A percentile compares a stretch with the other conserved stretches of the same genome.
Conservation (phyloP, 805 yeast species). For the Spathaspora sp. region DNA sequence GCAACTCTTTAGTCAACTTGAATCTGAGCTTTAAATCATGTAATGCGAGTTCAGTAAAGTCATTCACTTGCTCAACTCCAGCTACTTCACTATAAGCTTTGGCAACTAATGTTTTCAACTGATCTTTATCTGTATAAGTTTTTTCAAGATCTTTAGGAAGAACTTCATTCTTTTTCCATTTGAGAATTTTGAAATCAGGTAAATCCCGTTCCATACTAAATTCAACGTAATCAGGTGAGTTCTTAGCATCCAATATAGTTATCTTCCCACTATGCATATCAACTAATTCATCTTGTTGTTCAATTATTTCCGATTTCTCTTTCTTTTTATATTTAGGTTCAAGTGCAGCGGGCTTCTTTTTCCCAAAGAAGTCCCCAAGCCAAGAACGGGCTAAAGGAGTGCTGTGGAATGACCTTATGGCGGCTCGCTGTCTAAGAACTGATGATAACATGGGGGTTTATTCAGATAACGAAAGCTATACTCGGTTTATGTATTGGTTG, state of each 20-base stretch:
- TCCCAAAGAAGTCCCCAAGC: slow-evolving; percentile 31
- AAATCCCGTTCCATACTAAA: slow-evolving; percentile 26
- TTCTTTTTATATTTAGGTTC: slow-evolving; percentile 8
- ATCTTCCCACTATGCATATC: slow-evolving; percentile 24
- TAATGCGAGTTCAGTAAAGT: slow-evolving; percentile 14
- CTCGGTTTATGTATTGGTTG: neutral
- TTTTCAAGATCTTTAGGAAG: slow-evolving; percentile 22
- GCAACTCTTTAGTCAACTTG: slow-evolving; percentile 44
- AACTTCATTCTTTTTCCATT: slow-evolving; percentile 32
- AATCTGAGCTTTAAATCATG: slow-evolving; percentile 50
- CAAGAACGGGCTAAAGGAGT: slow-evolving; percentile 11
- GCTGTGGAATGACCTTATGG: neutral
- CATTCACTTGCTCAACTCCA: neutral
- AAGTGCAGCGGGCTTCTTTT: slow-evolving; percentile 10
- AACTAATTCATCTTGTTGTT: slow-evolving; percentile 37
- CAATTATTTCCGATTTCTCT: slow-evolving; percentile 30
- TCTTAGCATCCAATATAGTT: slow-evolving; percentile 30
- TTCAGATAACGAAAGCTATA: neutral
- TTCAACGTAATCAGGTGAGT: slow-evolving; percentile 28
- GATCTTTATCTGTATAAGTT: slow-evolving; percentile 18
- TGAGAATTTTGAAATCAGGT: slow-evolving; percentile 30
- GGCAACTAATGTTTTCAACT: slow-evolving; percentile 21
- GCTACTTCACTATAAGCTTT: slow-evolving; percentile 17
- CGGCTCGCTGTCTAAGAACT: neutral
- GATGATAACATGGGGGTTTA: neutral